Base-by-base conservation (phyloP, 768 basidiomycete genomes). In the Suillus variegatus region DNA sequence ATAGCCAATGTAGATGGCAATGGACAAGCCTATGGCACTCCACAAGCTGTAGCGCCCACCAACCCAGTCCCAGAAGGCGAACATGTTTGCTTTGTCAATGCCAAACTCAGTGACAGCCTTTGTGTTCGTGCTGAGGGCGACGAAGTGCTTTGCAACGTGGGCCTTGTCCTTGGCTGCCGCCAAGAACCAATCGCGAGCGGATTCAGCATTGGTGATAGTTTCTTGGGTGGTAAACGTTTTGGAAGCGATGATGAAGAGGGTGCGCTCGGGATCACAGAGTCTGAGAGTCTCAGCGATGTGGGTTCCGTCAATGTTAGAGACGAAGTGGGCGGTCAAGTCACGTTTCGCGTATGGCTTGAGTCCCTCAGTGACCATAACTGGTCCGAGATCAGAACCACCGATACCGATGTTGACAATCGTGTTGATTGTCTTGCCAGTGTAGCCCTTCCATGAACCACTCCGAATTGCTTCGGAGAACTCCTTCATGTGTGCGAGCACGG, bases 11-110 rank as follows among this genome's bases (percentile, higher is more conserved):
- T 89, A 91, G 60, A 99, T 82, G 46, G 93, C 92, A 78, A 99
- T 99, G 54, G 93, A 93, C 65, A 99, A 84, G 65, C 97, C 97
- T 71, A 99, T 98, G 38, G 97, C 97, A 67, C 94, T 95, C 97
- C 97, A 99, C 69, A 99, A 84, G 71, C 92, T 95, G 86, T 99
- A 99, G 68, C 97, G 88, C 35, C 97, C 97, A 67, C 97, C 97
- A 68, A 99, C 97, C 97, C 97, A 99, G 79, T 99, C 97, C 97
- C 97, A 99, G 88, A 99, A 99, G 75, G 92, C 89, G 88, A 99
- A 99, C 96, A 99, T 99, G 82, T 98, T 98, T 70, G 85, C 85
- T 66, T 88, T 77, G 55, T 90, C 83, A 73, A 99, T 99, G 49
- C 97, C 97, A 73, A 99, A 99, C 3, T 84, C 88, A 20, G 93